Percentiles rank a stretch among this genome's conserved stretches.
Evolutionary conservation across 352 stramenopile genomes (phyloP).

Genomic region (Phytophthora fragariaefolia): DNA sequence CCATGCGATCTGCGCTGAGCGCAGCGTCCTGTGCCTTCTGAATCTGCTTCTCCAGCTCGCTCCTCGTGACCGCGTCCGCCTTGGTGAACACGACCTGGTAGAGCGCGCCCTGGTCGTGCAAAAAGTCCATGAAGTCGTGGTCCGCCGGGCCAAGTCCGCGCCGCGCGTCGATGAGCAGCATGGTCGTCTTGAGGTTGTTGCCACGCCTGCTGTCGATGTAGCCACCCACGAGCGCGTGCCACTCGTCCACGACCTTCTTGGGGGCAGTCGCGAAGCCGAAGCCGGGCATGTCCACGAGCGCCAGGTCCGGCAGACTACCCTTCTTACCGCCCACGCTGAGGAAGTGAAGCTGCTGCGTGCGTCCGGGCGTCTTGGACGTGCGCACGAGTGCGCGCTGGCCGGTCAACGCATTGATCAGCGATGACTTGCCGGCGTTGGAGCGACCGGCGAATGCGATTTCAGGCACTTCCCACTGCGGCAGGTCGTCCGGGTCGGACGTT

Average conservation of each 20-base stretch:
- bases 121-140: conserved; percentile 89
- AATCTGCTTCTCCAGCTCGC: conserved; percentile 58
- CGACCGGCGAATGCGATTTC: conserved; percentile 88
- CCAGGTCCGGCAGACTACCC: conserved; percentile 66
- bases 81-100: conserved; percentile 95
- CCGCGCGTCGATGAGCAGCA: conserved; percentile 82
- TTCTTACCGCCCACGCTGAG: conserved; percentile 81
- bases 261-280: conserved; percentile 86
- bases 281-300: conserved; percentile 88
- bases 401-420: conserved; percentile 88
- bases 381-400: conserved; percentile 67
- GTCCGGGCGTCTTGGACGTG: conserved; percentile 88
- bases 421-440: conserved; percentile 91
- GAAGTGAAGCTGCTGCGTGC: conserved; percentile 85
- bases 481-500: conserved; percentile 54
- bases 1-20: conserved; percentile 58
- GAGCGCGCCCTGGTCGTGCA: conserved; percentile 78
- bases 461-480: conserved; percentile 73
- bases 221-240: conserved; percentile 81
- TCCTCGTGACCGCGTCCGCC: conserved; percentile 65
- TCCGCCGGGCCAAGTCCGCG: conserved; percentile 81
- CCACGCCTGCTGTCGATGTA: conserved; percentile 73
- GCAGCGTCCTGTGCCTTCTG: conserved; percentile 57
- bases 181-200: conserved; percentile 77
- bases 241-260: conserved; percentile 76